phyloP scores from a whole-genome alignment of 768 basidiomycete genomes.

The Suillus fuscotomentosus region DNA sequence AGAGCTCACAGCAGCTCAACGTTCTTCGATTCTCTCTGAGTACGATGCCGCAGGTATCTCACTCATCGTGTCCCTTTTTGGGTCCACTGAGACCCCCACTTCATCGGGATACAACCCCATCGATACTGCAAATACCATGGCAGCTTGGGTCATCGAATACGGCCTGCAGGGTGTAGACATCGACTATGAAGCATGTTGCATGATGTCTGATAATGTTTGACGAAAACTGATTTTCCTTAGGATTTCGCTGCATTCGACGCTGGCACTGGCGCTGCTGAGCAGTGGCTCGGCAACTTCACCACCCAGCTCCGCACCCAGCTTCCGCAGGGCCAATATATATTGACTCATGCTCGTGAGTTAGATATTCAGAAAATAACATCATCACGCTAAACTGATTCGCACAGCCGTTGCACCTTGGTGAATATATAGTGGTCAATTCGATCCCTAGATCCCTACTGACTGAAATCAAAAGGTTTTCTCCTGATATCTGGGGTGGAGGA shows the following conservation, averaged over 20 bases:
- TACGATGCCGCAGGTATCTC: conserved; percentile 58
- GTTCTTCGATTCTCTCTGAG: conserved; percentile 41
- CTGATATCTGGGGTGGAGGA: conserved; percentile 32
- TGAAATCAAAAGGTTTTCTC: conserved; percentile 28
- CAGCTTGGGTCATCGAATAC: conserved; percentile 45
- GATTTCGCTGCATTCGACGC: conserved; percentile 32
- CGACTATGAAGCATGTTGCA: conserved; percentile 42
- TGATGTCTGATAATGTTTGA: background rate
- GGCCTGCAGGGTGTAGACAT: conserved; percentile 53
- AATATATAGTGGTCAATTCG: background rate
- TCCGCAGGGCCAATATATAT: conserved; percentile 31
- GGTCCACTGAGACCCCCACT: conserved; percentile 43
- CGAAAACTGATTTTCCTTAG: conserved; percentile 12
- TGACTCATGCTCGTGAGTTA: conserved; percentile 35
- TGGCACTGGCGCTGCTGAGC: conserved; percentile 36
- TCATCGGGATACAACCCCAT: conserved; percentile 38
- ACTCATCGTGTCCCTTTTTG: conserved; percentile 56
- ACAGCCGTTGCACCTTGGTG: conserved; percentile 41
- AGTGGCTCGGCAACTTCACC: conserved; percentile 34
- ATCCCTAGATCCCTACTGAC: background rate
- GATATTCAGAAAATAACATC: background rate
- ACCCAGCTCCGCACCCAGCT: conserved; percentile 31
- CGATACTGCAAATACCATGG: conserved; percentile 40
- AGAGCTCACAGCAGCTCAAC: conserved; percentile 34
- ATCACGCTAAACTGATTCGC: background rate